Base-by-base conservation (phyloP, 768 basidiomycete species). In the Hericium coralloides region DNA sequence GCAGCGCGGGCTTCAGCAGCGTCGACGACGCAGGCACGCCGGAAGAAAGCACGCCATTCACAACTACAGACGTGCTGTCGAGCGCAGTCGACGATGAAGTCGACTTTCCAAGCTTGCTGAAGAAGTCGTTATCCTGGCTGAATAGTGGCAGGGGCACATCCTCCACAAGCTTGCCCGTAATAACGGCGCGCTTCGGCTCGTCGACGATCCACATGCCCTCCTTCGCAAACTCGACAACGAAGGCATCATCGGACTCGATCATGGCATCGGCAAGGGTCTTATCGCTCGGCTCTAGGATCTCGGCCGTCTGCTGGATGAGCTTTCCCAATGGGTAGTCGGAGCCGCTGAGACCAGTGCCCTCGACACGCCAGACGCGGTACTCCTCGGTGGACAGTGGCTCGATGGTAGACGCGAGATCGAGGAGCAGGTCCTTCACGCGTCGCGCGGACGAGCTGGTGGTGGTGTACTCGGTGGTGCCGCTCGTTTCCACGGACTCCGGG, bases 161-260 rank as follows among this genome's bases (percentile, higher is more conserved):
- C 18, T 38, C 37, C 18, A 52, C 59, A 25, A 37, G 55, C 22
- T 50, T 45, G 37, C 50, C 56, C 36, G 8, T 49, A 17, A 18
- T 18, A 8, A 52, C 17, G 9, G 39, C 22, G 12, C 43, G 15
- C n/a, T 14, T 53, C 37, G 50, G 50, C 20, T 49, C 43, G 41
- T 58, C 63, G 49, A 79, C 72, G 20, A 84, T 64, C 89, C 89
- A 92, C 17, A 73, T 72, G 45, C 75, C 78, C n/a, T 74, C 64
- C 38, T 71, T 66, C 64, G 82, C 80, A 65, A 86, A 79, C 63
- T 97, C 93, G n/a, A 93, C 80, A 1, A 84, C 81, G 69, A 94
- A 85, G 1, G 76, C 72, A 65, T 93, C 90, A 23, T 80, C 84
- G 2, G 75, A 73, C 57, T 81, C 73, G 26, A 89, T 73, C 43